Conservation (phyloP, 306 rosid genomes). For the Fagus crenata region DNA sequence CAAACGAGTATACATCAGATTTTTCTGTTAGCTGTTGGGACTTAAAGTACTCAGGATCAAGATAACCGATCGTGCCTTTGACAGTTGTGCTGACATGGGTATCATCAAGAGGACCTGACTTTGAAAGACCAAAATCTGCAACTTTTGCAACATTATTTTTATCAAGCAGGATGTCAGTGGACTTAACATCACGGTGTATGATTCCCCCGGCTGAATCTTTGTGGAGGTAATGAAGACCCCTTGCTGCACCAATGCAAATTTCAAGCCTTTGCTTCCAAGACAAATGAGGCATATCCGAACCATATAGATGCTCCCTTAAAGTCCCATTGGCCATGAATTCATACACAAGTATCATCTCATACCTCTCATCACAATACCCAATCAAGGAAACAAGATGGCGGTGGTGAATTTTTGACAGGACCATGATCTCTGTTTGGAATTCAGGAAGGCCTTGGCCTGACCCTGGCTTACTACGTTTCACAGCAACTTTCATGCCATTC, state of each 20-base stretch:
- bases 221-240: slow-evolving; percentile 60
- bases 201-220: slow-evolving; percentile 50
- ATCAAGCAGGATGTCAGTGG: slow-evolving; percentile 55
- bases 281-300: slow-evolving; percentile 36
- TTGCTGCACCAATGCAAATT: slow-evolving; percentile 61
- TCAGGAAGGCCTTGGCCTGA: slow-evolving; percentile 55
- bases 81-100: slow-evolving; percentile 52
- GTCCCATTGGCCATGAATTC: slow-evolving; percentile 59
- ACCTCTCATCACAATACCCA: slow-evolving; percentile 55
- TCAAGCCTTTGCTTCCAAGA: slow-evolving; percentile 59
- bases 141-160: slow-evolving; percentile 52
- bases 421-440: slow-evolving; percentile 50
- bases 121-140: slow-evolving; percentile 59
- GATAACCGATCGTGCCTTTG: slow-evolving; percentile 57
- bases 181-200: slow-evolving; percentile 58
- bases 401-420: slow-evolving; percentile 53
- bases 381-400: slow-evolving; percentile 54
- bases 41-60: slow-evolving; percentile 54
- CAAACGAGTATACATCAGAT: slow-evolving; percentile 58
- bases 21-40: slow-evolving; percentile 49
- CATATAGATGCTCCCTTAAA: slow-evolving; percentile 52
- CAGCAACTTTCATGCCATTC: slow-evolving; percentile 47
- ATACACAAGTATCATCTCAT: slow-evolving; percentile 59
- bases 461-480: slow-evolving; percentile 51
- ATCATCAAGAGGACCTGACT: slow-evolving; percentile 39